Percentiles rank a stretch among this genome's conserved stretches.
These are phyloP conservation scores for Cladosporium colombiae DNA, from an alignment of 2,329 filamentous ascomycete species.

Conservation along the genomic window DNA sequence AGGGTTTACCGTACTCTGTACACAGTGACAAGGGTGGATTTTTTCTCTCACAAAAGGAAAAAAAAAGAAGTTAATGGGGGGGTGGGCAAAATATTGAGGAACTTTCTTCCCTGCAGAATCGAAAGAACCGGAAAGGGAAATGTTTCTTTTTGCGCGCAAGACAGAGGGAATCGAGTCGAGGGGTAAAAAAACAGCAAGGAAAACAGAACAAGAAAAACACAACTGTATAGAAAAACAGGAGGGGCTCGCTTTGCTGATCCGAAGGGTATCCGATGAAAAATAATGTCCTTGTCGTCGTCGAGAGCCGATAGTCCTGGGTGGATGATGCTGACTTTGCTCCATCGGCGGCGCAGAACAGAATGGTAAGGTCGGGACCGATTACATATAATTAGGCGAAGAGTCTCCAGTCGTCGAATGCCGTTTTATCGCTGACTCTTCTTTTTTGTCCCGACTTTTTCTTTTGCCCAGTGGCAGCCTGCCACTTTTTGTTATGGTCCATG, in stretches of 20 bases:
- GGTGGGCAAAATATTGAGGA: neutral
- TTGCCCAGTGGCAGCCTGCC: neutral
- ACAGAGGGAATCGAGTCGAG: neutral
- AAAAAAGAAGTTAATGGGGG: neutral
- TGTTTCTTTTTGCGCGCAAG: neutral
- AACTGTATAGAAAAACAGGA: slow-evolving; percentile 10
- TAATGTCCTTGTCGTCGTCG: neutral
- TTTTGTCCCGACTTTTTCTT: slow-evolving; percentile 7
- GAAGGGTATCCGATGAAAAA: slow-evolving; percentile 19
- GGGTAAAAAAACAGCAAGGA: neutral
- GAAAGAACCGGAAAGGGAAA: neutral
- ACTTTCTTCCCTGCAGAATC: neutral
- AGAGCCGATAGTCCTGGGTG: neutral
- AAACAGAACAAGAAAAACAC: neutral
- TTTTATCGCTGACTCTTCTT: neutral
- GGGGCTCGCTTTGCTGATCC: slow-evolving; percentile 17
- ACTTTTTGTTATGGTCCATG: neutral
- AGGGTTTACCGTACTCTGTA: neutral
- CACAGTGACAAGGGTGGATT: neutral
- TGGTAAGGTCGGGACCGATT: neutral
- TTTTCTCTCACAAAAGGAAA: neutral
- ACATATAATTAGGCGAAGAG: slow-evolving; percentile 1
- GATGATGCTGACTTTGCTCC: neutral
- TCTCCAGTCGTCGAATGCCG: neutral
- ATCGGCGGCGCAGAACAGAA: neutral